These are phyloP conservation scores for Sporothrix humicola DNA, from an alignment of 2,329 filamentous ascomycete genomes.

Conservation along the genomic window DNA sequence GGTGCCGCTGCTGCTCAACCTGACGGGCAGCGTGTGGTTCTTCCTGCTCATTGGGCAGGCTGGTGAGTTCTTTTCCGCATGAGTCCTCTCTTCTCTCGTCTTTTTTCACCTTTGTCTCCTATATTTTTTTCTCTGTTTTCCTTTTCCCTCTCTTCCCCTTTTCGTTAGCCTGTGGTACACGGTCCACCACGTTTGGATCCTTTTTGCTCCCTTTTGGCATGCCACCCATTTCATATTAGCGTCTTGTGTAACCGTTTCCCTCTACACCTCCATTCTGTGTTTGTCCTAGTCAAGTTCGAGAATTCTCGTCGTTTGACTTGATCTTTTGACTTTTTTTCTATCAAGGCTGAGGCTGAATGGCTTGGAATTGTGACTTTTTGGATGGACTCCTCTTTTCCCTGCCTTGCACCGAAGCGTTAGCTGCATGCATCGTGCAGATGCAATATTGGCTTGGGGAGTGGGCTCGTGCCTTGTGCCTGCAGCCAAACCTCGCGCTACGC, in stretches of 20 bases:
- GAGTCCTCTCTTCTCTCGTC: neutral
- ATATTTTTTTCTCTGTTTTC: neutral
- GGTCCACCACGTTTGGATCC: neutral
- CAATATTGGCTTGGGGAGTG: slow-evolving; percentile 12
- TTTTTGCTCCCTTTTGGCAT: slow-evolving; percentile 1
- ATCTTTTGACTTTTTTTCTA: no score
- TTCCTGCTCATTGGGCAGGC: slow-evolving; percentile 92
- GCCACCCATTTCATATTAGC: neutral
- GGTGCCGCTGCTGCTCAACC: slow-evolving; percentile 80
- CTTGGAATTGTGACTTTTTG: neutral
- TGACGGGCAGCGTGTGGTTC: slow-evolving; percentile 96
- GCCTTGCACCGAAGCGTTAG: slow-evolving; percentile 11
- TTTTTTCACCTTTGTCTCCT: slow-evolving; percentile 29
- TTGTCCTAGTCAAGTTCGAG: neutral
- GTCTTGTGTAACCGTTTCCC: slow-evolving; percentile 5
- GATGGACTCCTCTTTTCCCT: neutral
- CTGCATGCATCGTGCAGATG: slow-evolving; percentile 22
- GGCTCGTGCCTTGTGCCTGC: neutral
- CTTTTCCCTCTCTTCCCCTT: neutral
- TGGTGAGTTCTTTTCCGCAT: slow-evolving; percentile 61
- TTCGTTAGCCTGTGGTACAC: slow-evolving; percentile 10
- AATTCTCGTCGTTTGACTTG: neutral
- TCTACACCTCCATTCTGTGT: neutral
- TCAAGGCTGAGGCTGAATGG: slow-evolving; percentile 18
- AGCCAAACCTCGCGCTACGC: slow-evolving; percentile 14